Conservation (phyloP, 805 yeast species). For the Suhomyces canberraensis region DNA sequence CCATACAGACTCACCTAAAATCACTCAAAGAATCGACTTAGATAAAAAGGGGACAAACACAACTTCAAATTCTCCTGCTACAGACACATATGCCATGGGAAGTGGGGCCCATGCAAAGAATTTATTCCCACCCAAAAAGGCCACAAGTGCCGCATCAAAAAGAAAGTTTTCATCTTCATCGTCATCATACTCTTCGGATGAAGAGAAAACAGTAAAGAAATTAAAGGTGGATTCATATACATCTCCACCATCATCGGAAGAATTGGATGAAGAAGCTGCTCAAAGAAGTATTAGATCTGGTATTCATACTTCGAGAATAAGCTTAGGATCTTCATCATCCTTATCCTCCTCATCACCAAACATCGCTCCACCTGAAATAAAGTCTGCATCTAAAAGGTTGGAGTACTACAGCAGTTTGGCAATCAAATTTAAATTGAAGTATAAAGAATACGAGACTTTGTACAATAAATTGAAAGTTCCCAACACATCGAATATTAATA, state of each 20-base stretch:
- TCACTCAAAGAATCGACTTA: conserved; percentile 5
- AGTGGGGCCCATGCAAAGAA: conserved; percentile 1
- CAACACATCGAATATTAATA: conserved; percentile 10
- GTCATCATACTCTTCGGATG: conserved; percentile 20
- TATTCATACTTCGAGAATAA: conserved; percentile 1
- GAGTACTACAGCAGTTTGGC: conserved; percentile 45
- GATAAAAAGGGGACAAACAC: conserved; percentile 6
- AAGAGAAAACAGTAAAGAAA: conserved; percentile 17
- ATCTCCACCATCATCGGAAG: conserved; percentile 35
- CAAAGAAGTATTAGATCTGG: conserved; percentile 2
- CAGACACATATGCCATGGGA: background rate
- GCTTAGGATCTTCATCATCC: background rate
- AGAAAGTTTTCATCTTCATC: conserved; percentile 15
- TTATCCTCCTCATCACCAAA: background rate
- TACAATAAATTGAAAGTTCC: conserved; percentile 26
- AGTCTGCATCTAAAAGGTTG: conserved; percentile 14
- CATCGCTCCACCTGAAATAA: conserved; percentile 9
- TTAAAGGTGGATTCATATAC: conserved; percentile 22
- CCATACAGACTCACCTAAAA: conserved; percentile 20
- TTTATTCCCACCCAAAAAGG: background rate
- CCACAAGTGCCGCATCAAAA: conserved; percentile 2
- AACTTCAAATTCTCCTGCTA: conserved; percentile 14
- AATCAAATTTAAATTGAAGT: conserved; percentile 43
- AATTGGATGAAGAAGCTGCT: conserved; percentile 13
- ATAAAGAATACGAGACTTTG: conserved; percentile 48